Percentiles rank a stretch among this genome's conserved stretches.
Evolutionary conservation across 2,329 filamentous ascomycete genomes (phyloP).

Genomic region (Fusarium clavum): DNA sequence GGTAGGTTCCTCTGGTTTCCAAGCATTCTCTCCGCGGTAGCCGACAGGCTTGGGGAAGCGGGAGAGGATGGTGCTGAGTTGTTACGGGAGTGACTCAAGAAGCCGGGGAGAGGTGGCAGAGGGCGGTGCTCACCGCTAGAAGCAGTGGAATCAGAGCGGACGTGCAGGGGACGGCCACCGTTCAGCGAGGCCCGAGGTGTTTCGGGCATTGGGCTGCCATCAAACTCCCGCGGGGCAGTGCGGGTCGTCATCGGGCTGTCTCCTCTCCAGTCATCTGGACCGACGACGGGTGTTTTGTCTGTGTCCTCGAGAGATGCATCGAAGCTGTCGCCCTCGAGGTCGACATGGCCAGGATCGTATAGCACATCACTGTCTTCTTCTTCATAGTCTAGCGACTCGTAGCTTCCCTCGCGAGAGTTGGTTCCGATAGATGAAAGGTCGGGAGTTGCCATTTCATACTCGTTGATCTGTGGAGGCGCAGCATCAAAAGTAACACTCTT

Average conservation of each 20-base stretch:
- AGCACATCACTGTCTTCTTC: conserved; percentile 72
- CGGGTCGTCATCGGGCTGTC: conserved; percentile 62
- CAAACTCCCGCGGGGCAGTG: conserved; percentile 60
- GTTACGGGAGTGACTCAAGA: conserved; percentile 53
- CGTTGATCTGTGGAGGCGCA: conserved; percentile 92
- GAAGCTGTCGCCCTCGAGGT: conserved; percentile 82
- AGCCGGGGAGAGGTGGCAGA: conserved; percentile 84
- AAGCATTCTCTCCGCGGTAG: conserved; percentile 78
- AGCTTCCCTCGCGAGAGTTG: conserved; percentile 92
- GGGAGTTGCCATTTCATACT: conserved; percentile 98
- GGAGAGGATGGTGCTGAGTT: conserved; percentile 60
- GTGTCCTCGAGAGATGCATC: conserved; percentile 95
- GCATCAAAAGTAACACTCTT: conserved; percentile 98
- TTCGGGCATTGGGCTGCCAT: conserved; percentile 75
- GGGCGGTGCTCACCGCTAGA: conserved; percentile 87
- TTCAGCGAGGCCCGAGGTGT: conserved; percentile 48
- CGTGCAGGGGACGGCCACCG: conserved; percentile 65
- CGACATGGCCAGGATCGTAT: conserved; percentile 64
- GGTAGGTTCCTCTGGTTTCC: conserved; percentile 76
- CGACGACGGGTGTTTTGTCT: conserved; percentile 97
- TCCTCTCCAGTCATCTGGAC: conserved; percentile 95
- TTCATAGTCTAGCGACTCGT: conserved; percentile 84
- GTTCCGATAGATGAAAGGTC: conserved; percentile 93
- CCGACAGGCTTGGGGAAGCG: conserved; percentile 72
- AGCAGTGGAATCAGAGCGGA: conserved; percentile 77